A percentile compares a stretch with the other conserved stretches of the same genome.
Evolutionary conservation across 371 early-diverging fungal genomes (phyloP).

Genomic region (Rhizomucor pusillus): DNA sequence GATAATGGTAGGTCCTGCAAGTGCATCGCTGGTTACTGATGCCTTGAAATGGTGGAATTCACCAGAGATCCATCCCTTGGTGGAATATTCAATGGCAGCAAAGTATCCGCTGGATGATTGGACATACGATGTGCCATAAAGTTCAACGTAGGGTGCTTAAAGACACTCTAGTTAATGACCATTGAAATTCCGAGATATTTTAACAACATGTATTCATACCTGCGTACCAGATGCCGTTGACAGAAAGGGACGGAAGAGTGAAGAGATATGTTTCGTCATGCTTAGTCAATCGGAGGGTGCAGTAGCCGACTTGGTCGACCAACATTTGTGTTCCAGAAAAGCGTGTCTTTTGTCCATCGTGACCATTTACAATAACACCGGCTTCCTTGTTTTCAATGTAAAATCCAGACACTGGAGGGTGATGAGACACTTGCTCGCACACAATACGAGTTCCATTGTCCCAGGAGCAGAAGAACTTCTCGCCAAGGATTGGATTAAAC

Average conservation of each 20-base stretch:
- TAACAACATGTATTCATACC: slow-evolving; percentile 30
- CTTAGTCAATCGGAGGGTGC: slow-evolving; percentile 54
- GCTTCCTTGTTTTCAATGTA: slow-evolving; percentile 70
- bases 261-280: slow-evolving; percentile 68
- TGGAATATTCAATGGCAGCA: slow-evolving; percentile 71
- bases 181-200: too few species aligned
- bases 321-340: slow-evolving; percentile 76
- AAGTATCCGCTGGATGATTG: slow-evolving; percentile 61
- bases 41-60: slow-evolving; percentile 82
- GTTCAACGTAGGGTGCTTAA: slow-evolving; percentile 71
- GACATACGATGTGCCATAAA: slow-evolving; percentile 69
- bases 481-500: slow-evolving; percentile 85
- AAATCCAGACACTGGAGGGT: slow-evolving; percentile 75
- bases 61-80: slow-evolving; percentile 79
- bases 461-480: slow-evolving; percentile 74
- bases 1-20: slow-evolving; percentile 39
- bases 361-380: slow-evolving; percentile 69
- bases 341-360: slow-evolving; percentile 81
- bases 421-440: slow-evolving; percentile 79
- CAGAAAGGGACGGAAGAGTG: slow-evolving; percentile 72
- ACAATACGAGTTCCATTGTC: slow-evolving; percentile 63
- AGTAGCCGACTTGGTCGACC: slow-evolving; percentile 76
- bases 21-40: slow-evolving; percentile 38
- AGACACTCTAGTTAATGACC: too few species aligned
- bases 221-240: slow-evolving; percentile 80